Conservation (phyloP, 306 rosid genomes). For the Rubus idaeus region DNA sequence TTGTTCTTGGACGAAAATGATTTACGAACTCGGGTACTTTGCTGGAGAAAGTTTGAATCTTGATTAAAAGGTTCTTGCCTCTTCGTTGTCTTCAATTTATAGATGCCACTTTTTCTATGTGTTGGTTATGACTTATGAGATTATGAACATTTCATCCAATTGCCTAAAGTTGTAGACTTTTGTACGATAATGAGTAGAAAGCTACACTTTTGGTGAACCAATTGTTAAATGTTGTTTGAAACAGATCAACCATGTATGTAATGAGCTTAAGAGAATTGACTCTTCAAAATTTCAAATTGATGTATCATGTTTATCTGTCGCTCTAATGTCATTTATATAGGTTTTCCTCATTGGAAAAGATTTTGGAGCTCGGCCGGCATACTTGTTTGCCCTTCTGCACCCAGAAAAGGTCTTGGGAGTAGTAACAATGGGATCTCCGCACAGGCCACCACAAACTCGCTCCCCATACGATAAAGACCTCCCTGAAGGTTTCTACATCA, state of each 20-base stretch:
- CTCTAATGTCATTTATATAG: slow-evolving; percentile 7
- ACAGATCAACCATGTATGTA: background rate
- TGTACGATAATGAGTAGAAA: background rate
- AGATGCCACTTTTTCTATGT: background rate
- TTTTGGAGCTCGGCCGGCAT: slow-evolving; percentile 51
- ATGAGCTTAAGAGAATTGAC: background rate
- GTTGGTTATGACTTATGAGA: background rate
- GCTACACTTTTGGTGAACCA: background rate
- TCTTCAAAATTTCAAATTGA: background rate
- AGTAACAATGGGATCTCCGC: slow-evolving; percentile 54
- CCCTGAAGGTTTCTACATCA: slow-evolving; percentile 54
- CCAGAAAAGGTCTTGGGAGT: slow-evolving; percentile 50
- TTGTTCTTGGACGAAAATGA: background rate
- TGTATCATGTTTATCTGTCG: background rate
- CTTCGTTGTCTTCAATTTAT: background rate
- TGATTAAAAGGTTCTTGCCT: background rate
- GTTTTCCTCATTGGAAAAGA: slow-evolving; percentile 57
- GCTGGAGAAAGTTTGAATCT: background rate
- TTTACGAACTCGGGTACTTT: slow-evolving; percentile 24
- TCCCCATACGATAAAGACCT: slow-evolving; percentile 31
- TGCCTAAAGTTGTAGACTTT: background rate
- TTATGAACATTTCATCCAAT: background rate
- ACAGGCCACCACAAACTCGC: slow-evolving; percentile 28
- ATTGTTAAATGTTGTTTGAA: background rate
- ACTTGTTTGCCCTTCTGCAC: slow-evolving; percentile 37